These are phyloP conservation scores for Metarhizium guizhouense DNA, from an alignment of 2,329 filamentous ascomycete genomes.

Conservation along the genomic window DNA sequence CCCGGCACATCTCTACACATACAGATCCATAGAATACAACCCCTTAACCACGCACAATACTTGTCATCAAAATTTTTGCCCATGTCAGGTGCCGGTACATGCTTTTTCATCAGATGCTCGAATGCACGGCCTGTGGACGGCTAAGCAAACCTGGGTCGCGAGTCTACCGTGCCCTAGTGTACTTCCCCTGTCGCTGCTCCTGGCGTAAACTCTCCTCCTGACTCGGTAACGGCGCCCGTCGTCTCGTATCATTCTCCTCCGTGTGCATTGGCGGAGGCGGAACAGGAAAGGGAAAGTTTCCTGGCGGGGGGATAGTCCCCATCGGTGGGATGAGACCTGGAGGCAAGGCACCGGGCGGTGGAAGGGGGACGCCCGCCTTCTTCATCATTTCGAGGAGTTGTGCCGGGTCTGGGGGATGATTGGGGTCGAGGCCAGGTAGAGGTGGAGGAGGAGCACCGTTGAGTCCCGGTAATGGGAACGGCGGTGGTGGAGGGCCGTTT, in stretches of 20 bases:
- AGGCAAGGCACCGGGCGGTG: slow-evolving; percentile 38
- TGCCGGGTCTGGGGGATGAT: slow-evolving; percentile 51
- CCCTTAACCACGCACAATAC: neutral
- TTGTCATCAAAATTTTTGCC: neutral
- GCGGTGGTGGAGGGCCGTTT: slow-evolving; percentile 38
- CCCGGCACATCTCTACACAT: too few relatives aligned
- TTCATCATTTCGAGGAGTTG: slow-evolving; percentile 57
- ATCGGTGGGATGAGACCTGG: slow-evolving; percentile 27
- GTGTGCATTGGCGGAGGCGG: slow-evolving; percentile 30
- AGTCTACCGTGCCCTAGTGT: slow-evolving; percentile 41
- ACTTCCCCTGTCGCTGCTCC: slow-evolving; percentile 61
- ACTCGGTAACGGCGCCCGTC: slow-evolving; percentile 67
- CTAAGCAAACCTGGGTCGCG: neutral
- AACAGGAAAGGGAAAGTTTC: slow-evolving; percentile 23
- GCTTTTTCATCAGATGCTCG: neutral
- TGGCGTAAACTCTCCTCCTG: slow-evolving; percentile 74
- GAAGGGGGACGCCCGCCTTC: slow-evolving; percentile 53
- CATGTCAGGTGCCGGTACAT: neutral
- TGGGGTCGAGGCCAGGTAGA: slow-evolving; percentile 48
- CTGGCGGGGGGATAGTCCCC: slow-evolving; percentile 20
- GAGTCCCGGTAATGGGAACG: slow-evolving; percentile 42
- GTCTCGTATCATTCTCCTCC: slow-evolving; percentile 25
- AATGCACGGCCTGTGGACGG: neutral
- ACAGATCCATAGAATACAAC: too few relatives aligned
- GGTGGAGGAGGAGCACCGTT: slow-evolving; percentile 39